Percentiles rank a stretch among this genome's conserved stretches.
Evolutionary conservation across 1,139 yeast species (phyloP).

Genomic region (Geotrichum fermentans): DNA sequence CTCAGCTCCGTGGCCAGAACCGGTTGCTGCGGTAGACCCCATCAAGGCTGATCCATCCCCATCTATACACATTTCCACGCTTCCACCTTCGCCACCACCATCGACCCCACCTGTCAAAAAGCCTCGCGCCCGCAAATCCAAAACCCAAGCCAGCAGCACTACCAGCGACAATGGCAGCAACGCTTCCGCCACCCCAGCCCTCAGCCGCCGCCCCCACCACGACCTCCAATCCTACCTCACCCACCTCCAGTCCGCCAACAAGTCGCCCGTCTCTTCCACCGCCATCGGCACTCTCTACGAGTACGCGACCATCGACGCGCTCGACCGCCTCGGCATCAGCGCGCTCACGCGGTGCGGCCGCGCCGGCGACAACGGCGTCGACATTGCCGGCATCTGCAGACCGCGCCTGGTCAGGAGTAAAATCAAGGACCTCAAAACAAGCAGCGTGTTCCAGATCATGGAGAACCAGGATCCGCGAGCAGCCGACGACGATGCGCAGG

Average conservation of each 20-base stretch:
- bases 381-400: slow-evolving; percentile 10
- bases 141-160: no score
- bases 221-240: slow-evolving; percentile 12
- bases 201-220: slow-evolving; percentile 8
- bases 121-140: no score
- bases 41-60: no score
- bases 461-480: neutral
- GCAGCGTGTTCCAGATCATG: slow-evolving; percentile 2
- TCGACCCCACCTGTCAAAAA: no score
- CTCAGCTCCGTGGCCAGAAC: no score
- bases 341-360: slow-evolving; percentile 15
- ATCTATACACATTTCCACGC: no score
- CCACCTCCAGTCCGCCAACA: slow-evolving; percentile 9
- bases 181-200: no score
- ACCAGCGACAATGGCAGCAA: no score
- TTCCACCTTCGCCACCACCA: no score
- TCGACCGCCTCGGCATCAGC: slow-evolving; percentile 11
- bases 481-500: neutral
- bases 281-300: slow-evolving; percentile 17
- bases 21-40: no score
- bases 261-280: slow-evolving; percentile 8
- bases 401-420: neutral
- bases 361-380: slow-evolving; percentile 18
- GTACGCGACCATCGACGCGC: slow-evolving; percentile 15
- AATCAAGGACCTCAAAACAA: slow-evolving; percentile 1